phyloP scores from a whole-genome alignment of 208 protist species.

The Dictyostelium gargantuum region DNA sequence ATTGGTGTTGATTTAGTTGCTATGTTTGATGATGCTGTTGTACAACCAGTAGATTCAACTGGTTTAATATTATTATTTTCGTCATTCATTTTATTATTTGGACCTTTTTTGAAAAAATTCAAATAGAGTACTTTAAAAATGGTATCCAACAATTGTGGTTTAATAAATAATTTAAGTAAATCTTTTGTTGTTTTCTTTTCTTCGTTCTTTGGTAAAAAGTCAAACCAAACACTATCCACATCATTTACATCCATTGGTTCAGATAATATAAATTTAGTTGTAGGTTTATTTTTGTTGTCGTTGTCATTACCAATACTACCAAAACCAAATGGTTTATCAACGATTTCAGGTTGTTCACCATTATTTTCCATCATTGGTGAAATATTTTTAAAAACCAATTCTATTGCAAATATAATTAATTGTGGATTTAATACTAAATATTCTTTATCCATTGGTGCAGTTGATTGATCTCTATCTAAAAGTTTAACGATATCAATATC shows the following conservation, averaged over 20 bases:
- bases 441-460: not conserved
- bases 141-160: not conserved
- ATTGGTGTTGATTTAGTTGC: not conserved
- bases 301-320: not conserved
- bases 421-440: not conserved
- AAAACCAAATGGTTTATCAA: not conserved
- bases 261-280: conserved; percentile 10
- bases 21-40: no score
- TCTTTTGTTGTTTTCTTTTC: not conserved
- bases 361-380: not conserved
- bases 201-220: not conserved
- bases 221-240: not conserved
- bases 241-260: not conserved
- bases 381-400: conserved; percentile 32
- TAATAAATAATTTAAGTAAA: not conserved
- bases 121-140: conserved; percentile 32
- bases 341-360: not conserved
- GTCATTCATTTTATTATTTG: not conserved
- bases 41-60: not conserved
- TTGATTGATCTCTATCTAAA: not conserved
- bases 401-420: conserved; percentile 21
- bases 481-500: conserved; percentile 31
- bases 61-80: not conserved
- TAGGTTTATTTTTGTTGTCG: not conserved
- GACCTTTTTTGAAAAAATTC: not conserved